phyloP scores from a whole-genome alignment of 208 protist species.

The Novymonas esmeraldas region DNA sequence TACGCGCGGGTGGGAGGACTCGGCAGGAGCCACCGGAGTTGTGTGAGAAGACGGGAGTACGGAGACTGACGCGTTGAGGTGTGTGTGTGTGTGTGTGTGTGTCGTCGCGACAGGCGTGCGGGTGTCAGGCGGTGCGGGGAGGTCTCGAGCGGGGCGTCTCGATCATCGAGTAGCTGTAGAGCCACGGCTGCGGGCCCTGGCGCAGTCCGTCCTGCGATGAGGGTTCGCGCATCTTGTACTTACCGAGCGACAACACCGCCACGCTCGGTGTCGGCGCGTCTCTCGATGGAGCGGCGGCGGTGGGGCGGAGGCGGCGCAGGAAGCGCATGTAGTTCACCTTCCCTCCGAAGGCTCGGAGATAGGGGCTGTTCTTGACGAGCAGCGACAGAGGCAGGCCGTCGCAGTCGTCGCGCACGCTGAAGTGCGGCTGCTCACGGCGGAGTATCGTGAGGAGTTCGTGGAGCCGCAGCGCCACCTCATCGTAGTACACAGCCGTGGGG shows the following conservation, averaged over 20 bases:
- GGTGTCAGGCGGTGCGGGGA: too few relatives aligned
- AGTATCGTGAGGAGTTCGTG: conserved; percentile 71
- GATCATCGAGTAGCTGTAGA: conserved; percentile 60
- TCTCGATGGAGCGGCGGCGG: background rate
- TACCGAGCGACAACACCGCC: conserved; percentile 45
- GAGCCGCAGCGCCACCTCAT: conserved; percentile 60
- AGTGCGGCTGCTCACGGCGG: conserved; percentile 49
- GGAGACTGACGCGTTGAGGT: background rate
- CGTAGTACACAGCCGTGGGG: conserved; percentile 47
- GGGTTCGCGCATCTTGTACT: conserved; percentile 87
- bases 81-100: background rate
- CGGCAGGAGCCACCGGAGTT: background rate
- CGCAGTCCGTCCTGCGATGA: conserved; percentile 79
- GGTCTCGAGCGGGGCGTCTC: too few relatives aligned
- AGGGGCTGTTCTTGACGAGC: conserved; percentile 80
- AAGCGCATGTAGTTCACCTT: conserved; percentile 82
- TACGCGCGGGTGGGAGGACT: too few relatives aligned
- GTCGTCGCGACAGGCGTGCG: too few relatives aligned
- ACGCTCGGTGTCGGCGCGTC: background rate
- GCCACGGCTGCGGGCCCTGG: conserved; percentile 81
- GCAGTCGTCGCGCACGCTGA: conserved; percentile 64
- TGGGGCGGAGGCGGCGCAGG: conserved; percentile 34
- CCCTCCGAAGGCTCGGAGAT: conserved; percentile 66
- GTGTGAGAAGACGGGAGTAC: background rate
- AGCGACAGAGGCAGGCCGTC: conserved; percentile 79